Percentiles rank a stretch among this genome's conserved stretches.
phyloP scores from a whole-genome alignment of 2,329 filamentous ascomycete species.

The Blumeria hordei region DNA sequence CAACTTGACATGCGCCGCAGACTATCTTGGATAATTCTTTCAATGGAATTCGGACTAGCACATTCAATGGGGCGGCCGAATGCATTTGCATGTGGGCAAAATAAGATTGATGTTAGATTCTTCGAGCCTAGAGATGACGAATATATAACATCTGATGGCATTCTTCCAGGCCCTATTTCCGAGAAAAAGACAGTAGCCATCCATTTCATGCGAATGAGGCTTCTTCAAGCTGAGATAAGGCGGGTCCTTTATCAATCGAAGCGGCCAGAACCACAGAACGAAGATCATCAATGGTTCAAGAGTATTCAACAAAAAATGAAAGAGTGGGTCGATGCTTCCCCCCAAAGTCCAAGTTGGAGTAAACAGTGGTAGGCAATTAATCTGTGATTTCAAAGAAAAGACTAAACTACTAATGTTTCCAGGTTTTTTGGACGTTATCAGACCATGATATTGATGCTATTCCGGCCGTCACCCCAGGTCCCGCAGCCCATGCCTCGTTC shows the following conservation, averaged over 20 bases:
- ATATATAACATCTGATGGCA: constrained; percentile 55
- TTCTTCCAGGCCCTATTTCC: constrained; percentile 45
- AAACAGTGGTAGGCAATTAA: constrained; percentile 40
- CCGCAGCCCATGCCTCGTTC: constrained; percentile 62
- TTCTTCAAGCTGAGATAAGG: constrained; percentile 71
- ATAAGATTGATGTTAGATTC: constrained; percentile 66
- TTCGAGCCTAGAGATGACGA: constrained; percentile 64
- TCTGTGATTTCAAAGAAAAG: neutral
- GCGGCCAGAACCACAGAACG: constrained; percentile 47
- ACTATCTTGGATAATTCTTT: constrained; percentile 66
- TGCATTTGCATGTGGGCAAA: constrained; percentile 58
- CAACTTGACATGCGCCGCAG: constrained; percentile 77
- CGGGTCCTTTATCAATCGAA: constrained; percentile 71
- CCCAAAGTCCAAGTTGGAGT: constrained; percentile 46
- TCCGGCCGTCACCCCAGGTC: constrained; percentile 77
- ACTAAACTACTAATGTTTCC: constrained; percentile 2
- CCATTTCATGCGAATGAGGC: constrained; percentile 79
- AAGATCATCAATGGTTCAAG: constrained; percentile 68
- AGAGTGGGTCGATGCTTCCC: constrained; percentile 55
- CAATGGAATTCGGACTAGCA: constrained; percentile 72
- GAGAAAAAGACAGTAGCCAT: constrained; percentile 74
- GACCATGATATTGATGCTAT: constrained; percentile 70
- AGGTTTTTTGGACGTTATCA: constrained; percentile 51
- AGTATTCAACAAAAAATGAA: constrained; percentile 58
- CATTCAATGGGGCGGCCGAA: constrained; percentile 73